These are phyloP conservation scores for Saturnispora mendoncae DNA, from an alignment of 805 yeast genomes.

Conservation along the genomic window DNA sequence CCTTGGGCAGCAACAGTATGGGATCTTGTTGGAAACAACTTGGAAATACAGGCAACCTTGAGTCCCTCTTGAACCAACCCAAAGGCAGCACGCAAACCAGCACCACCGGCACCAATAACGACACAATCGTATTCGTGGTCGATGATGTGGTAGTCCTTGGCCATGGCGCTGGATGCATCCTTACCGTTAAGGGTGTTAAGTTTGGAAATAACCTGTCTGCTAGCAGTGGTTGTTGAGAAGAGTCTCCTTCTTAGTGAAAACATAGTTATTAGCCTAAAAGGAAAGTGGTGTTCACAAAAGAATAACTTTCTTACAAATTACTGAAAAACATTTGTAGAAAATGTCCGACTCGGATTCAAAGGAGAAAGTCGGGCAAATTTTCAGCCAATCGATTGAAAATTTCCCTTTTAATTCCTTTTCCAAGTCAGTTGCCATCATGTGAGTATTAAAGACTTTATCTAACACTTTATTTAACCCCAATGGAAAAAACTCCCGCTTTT, in stretches of 20 bases:
- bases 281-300: too few species aligned
- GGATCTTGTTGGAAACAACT: constrained; percentile 95
- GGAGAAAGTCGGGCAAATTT: too few species aligned
- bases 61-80: constrained; percentile 95
- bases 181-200: constrained; percentile 39
- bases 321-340: too few species aligned
- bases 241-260: constrained; percentile 18
- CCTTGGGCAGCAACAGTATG: constrained; percentile 99
- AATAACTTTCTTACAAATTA: too few species aligned
- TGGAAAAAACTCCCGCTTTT: too few species aligned
- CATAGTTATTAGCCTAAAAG: not conserved
- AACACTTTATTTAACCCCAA: too few species aligned
- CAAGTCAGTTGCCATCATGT: too few species aligned
- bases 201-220: constrained; percentile 29
- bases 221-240: constrained; percentile 24
- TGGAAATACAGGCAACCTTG: constrained; percentile 95
- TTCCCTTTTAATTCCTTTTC: too few species aligned
- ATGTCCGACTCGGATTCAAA: constrained; percentile 8
- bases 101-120: constrained; percentile 99
- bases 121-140: constrained; percentile 98
- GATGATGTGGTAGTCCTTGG: constrained; percentile 76
- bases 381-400: constrained; percentile 2
- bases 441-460: too few species aligned
- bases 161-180: constrained; percentile 44
- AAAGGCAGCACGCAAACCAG: constrained; percentile 97